Base-by-base conservation (phyloP, 148 eudicot genomes). In the Vaccinium macrocarpon region DNA sequence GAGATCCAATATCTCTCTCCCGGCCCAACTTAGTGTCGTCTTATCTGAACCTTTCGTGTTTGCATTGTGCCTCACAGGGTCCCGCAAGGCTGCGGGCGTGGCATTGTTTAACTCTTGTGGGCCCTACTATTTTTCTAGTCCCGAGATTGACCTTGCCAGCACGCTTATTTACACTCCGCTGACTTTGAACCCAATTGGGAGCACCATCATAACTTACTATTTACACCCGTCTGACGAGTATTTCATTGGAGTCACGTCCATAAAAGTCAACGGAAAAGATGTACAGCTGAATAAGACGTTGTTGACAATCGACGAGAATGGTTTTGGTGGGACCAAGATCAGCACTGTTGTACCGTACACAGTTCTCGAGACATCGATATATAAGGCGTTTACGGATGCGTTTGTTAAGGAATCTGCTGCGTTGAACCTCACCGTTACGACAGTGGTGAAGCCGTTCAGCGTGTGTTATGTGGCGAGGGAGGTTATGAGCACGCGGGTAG, bases 11-110 rank as follows among this genome's bases (percentile, higher is more conserved):
- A 19, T 48, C 9, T 90, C 90, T 5, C 79, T 90, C 32, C 81
- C 88, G 49, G 85, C 86, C 5, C 91, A 90, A 86, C 62, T 88
- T 49, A 80, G 86, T 68, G 11, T 19, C 9, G 84, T 42, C 84
- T 32, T 76, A 81, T 72, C 87, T 27, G 77, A 29, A 12, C 90
- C 88, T 21, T 15, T 32, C 72, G 14, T 86, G 13, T 90, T 90
- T 50, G 90, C 91, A 23, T 79, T 90, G 21, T 90, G 92, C 86
- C 73, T 90, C 49, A 84, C 91, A 61, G 86, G 86, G 53, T 87
- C 92, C 25, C 62, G 57, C 1, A 62, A 80, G 6, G 88, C 83
- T 16, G 79, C 84, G 0, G 92, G 91, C 5, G 82, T 83, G 52
- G 91, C 76, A 5, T 84, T 90, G 53, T 87, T 87, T 27, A 84